phyloP scores from a whole-genome alignment of 352 stramenopile genomes.

The Globisporangium ultimum region DNA sequence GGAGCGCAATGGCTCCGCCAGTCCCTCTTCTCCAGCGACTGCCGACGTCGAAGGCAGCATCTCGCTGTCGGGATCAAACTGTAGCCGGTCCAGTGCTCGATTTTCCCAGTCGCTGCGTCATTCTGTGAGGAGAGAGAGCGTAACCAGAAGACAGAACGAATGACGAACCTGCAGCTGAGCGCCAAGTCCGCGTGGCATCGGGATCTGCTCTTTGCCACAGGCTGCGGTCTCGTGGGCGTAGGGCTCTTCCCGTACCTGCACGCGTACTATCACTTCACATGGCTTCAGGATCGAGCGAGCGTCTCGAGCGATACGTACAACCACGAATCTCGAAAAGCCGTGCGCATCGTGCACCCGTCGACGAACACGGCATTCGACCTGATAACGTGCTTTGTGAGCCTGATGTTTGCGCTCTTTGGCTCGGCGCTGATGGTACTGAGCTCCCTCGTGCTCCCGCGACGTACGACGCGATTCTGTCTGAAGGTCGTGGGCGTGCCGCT shows the following conservation, averaged over 20 bases:
- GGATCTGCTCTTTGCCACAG: constrained; percentile 26
- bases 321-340: too few species aligned
- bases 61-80: too few species aligned
- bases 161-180: too few species aligned
- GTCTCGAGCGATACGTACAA: background rate
- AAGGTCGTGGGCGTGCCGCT: constrained; percentile 15
- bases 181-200: constrained; percentile 13
- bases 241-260: constrained; percentile 26
- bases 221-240: constrained; percentile 24
- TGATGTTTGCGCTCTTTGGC: constrained; percentile 17
- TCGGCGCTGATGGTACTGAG: constrained; percentile 18
- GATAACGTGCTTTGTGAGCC: constrained; percentile 12
- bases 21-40: too few species aligned
- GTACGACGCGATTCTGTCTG: constrained; percentile 8
- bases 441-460: constrained; percentile 17
- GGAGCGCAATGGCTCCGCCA: too few species aligned
- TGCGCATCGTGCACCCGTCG: background rate
- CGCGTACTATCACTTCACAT: constrained; percentile 1
- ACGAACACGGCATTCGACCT: constrained; percentile 22
- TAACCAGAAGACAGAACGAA: too few species aligned
- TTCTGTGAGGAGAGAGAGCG: too few species aligned
- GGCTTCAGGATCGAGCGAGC: background rate
- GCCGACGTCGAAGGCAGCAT: too few species aligned
- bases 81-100: too few species aligned
- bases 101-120: too few species aligned